A percentile compares a stretch with the other conserved stretches of the same genome.
Conservation (phyloP, 352 stramenopile species). For the Salisapilia sapeloensis region DNA sequence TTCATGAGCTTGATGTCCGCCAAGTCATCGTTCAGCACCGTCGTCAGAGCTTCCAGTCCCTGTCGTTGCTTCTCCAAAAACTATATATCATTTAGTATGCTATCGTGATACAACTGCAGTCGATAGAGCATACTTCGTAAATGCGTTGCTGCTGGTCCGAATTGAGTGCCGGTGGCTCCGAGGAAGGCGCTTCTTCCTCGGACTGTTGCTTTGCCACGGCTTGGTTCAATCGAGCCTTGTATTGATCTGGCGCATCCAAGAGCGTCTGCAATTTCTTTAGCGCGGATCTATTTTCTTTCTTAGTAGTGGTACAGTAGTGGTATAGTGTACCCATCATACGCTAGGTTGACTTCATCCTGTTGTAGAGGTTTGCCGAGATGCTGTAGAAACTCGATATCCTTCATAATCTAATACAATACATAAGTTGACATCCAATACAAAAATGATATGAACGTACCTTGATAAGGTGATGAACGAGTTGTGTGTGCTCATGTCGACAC, state of each 20-base stretch:
- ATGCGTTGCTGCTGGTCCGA: slow-evolving; percentile 56
- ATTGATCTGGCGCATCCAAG: slow-evolving; percentile 65
- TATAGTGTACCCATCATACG: too few species aligned
- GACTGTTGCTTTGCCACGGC: slow-evolving; percentile 51
- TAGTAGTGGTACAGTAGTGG: background rate
- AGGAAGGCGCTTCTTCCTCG: slow-evolving; percentile 21
- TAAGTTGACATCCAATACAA: background rate
- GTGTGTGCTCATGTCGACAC: slow-evolving; percentile 67
- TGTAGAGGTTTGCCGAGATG: slow-evolving; percentile 75
- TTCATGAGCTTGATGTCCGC: slow-evolving; percentile 80
- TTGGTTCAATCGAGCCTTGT: slow-evolving; percentile 76
- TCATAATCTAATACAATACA: slow-evolving; percentile 36
- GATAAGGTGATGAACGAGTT: slow-evolving; percentile 69
- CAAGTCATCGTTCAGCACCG: slow-evolving; percentile 69
- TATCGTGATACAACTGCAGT: background rate
- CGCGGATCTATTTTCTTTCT: slow-evolving; percentile 4
- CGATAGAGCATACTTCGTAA: slow-evolving; percentile 24
- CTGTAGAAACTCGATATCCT: slow-evolving; percentile 76
- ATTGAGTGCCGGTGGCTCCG: slow-evolving; percentile 18
- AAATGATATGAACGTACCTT: slow-evolving; percentile 16
- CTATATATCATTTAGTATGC: too few species aligned
- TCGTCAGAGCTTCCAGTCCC: slow-evolving; percentile 66
- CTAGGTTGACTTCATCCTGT: slow-evolving; percentile 54
- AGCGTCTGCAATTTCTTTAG: slow-evolving; percentile 74
- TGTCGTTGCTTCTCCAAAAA: slow-evolving; percentile 78